These are phyloP conservation scores for Alternaria consortialis DNA, from an alignment of 2,329 filamentous ascomycete genomes.

Conservation along the genomic window DNA sequence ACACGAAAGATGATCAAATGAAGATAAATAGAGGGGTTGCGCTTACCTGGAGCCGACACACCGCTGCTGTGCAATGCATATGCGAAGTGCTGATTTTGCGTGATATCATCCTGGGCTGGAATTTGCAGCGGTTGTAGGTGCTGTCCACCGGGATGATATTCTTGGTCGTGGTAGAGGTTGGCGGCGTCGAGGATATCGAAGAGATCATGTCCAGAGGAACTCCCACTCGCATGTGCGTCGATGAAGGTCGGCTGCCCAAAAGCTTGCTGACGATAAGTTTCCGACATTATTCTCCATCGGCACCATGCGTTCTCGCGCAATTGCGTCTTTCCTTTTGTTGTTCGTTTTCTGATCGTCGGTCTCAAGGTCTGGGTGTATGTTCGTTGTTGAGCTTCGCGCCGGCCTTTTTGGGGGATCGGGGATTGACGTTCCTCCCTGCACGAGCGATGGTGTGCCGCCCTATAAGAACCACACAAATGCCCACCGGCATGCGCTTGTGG, in stretches of 20 bases:
- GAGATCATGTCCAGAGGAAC: slow-evolving; percentile 52
- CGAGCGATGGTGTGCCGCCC: slow-evolving; percentile 36
- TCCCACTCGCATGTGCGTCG: slow-evolving; percentile 49
- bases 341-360: slow-evolving; percentile 6
- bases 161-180: slow-evolving; percentile 39
- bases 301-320: slow-evolving; percentile 25
- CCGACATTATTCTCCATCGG: slow-evolving; percentile 52
- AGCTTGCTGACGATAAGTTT: slow-evolving; percentile 39
- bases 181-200: slow-evolving; percentile 41
- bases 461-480: slow-evolving; percentile 38
- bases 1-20: slow-evolving; percentile 8
- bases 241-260: slow-evolving; percentile 51
- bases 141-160: slow-evolving; percentile 28
- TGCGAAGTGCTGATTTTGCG: slow-evolving; percentile 25
- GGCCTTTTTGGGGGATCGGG: slow-evolving; percentile 22
- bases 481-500: slow-evolving; percentile 30
- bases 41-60: slow-evolving; percentile 36
- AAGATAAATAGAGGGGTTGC: slow-evolving; percentile 13
- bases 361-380: slow-evolving; percentile 18
- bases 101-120: slow-evolving; percentile 26
- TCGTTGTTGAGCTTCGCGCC: slow-evolving; percentile 27
- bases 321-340: slow-evolving; percentile 15
- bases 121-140: slow-evolving; percentile 25
- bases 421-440: slow-evolving; percentile 34
- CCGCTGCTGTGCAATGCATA: slow-evolving; percentile 35